A percentile compares a stretch with the other conserved stretches of the same genome.
These are phyloP conservation scores for Kwoniella europaea DNA, from an alignment of 768 basidiomycete species.

Conservation along the genomic window DNA sequence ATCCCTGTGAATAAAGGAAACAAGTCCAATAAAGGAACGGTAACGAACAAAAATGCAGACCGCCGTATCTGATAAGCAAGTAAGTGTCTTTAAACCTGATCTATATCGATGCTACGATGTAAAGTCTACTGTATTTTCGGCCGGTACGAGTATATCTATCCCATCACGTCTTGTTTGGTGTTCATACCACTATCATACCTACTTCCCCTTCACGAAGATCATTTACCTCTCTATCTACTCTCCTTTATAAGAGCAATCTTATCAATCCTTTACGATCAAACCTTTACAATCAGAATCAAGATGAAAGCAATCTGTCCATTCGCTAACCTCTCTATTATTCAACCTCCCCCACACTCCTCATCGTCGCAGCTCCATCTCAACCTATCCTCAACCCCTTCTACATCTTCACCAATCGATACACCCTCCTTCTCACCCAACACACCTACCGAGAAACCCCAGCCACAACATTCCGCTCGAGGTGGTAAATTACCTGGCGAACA, in stretches of 20 bases:
- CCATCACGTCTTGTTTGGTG: not conserved
- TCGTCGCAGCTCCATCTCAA: slow-evolving; percentile 16
- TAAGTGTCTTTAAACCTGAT: slow-evolving; percentile 14
- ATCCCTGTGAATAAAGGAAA: not conserved
- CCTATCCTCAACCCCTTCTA: not conserved
- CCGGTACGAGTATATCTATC: slow-evolving; percentile 2
- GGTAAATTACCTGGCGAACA: slow-evolving; percentile 27
- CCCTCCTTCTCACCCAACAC: slow-evolving; percentile 46
- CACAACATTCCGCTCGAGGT: slow-evolving; percentile 15
- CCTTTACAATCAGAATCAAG: not conserved
- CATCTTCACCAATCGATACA: slow-evolving; percentile 19
- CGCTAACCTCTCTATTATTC: slow-evolving; percentile 11
- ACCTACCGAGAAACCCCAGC: slow-evolving; percentile 1
- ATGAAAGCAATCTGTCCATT: slow-evolving; percentile 12
- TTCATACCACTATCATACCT: no score
- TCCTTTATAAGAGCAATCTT: no score
- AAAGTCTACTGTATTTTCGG: slow-evolving; percentile 8
- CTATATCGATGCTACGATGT: not conserved
- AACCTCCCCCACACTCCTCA: not conserved
- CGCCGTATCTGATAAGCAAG: slow-evolving; percentile 27
- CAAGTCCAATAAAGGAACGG: not conserved
- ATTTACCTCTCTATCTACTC: no score
- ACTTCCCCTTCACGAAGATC: no score
- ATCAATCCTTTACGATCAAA: no score
- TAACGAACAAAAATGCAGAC: slow-evolving; percentile 21